phyloP scores from a whole-genome alignment of 78 protist species.

The Pigoraptor vietnamica region DNA sequence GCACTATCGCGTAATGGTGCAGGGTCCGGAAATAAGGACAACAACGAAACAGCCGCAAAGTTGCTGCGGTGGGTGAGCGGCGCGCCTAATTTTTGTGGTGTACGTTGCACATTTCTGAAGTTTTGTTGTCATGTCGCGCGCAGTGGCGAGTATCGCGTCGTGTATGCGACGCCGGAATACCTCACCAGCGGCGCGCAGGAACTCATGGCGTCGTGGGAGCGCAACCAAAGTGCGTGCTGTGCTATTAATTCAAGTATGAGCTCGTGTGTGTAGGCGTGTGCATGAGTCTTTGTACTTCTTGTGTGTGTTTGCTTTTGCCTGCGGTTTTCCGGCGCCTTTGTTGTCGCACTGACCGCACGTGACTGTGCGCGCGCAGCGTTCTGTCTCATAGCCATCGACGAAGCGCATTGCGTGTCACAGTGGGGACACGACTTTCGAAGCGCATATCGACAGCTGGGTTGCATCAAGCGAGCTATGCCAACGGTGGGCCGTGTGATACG shows the following conservation, averaged over 20 bases:
- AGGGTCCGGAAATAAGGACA: background rate
- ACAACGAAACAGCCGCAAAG: background rate
- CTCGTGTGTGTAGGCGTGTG: too few relatives aligned
- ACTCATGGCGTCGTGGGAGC: background rate
- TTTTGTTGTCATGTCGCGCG: too few relatives aligned
- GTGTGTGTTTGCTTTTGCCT: too few relatives aligned
- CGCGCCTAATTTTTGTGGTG: too few relatives aligned
- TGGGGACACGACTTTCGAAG: constrained; percentile 98
- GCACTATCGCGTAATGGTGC: too few relatives aligned
- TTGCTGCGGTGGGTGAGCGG: background rate
- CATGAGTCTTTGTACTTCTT: too few relatives aligned
- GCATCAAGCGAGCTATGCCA: background rate
- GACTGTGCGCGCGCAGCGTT: constrained; percentile 13
- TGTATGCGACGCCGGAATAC: background rate
- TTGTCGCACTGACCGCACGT: too few relatives aligned
- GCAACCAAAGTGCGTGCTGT: background rate
- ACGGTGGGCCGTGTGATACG: too few relatives aligned
- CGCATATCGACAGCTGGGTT: constrained; percentile 56
- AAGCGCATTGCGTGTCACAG: constrained; percentile 94
- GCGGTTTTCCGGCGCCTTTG: too few relatives aligned
- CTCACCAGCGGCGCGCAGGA: background rate
- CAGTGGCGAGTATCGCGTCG: background rate
- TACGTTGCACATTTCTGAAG: too few relatives aligned
- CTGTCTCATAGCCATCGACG: constrained; percentile 84
- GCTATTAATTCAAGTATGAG: too few relatives aligned